phyloP scores from a whole-genome alignment of 202 grass and related monocot genomes.

The Cymbopogon flexuosus region DNA sequence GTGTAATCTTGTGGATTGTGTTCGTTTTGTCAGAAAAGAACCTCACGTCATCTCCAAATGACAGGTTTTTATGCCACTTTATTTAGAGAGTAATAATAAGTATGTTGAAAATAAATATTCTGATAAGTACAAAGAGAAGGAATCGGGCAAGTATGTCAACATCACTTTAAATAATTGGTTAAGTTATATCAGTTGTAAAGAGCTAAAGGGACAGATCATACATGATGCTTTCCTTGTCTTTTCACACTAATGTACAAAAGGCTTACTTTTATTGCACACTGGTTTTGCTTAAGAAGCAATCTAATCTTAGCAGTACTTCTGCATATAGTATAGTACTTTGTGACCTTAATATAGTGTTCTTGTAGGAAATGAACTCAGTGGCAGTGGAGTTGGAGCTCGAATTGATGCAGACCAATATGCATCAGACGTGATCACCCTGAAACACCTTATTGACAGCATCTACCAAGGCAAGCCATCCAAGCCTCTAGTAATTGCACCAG shows the following conservation, averaged over 20 bases:
- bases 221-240: constrained; percentile 31
- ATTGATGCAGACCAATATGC: constrained; percentile 61
- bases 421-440: constrained; percentile 49
- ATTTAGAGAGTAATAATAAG: background rate
- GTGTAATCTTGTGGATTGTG: background rate
- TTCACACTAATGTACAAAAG: constrained; percentile 27
- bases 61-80: constrained; percentile 13
- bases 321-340: background rate
- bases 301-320: background rate
- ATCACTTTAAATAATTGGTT: constrained; percentile 28
- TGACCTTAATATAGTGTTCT: background rate
- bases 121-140: constrained; percentile 13
- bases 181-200: constrained; percentile 14
- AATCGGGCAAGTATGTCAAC: constrained; percentile 14
- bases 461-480: constrained; percentile 39
- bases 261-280: background rate
- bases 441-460: constrained; percentile 38
- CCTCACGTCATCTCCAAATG: background rate
- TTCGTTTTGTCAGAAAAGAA: background rate
- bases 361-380: constrained; percentile 83
- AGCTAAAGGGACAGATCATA: background rate
- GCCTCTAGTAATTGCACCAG: constrained; percentile 53
- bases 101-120: background rate
- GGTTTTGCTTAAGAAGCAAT: constrained; percentile 18
- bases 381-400: constrained; percentile 53